Base-by-base conservation (phyloP, 164 flowering plant genomes). In the Annona squamosa region DNA sequence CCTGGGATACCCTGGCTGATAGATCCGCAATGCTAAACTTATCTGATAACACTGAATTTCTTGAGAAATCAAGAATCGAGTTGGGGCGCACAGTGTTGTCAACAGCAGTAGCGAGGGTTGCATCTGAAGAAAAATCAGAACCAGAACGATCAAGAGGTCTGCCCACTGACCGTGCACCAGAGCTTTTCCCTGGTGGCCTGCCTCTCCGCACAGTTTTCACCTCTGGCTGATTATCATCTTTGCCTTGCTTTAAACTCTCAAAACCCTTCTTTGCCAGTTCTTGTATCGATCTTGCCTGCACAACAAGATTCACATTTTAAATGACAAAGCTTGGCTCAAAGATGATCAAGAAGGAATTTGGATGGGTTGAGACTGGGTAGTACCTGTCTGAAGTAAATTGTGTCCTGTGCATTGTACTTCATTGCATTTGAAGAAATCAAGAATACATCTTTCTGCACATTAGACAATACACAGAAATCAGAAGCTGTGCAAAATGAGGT, bases 341-440 rank as follows among this genome's bases (percentile, higher is more conserved):
- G 2, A 68, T 68, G 56, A 37, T 18, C 18, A 19, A 61, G 52
- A 45, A 2, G 10, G 7, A 44, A 67, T 64, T 2, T 5, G 16
- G 10, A 41, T 41, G 46, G 12, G 13, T 10, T 44, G 17, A 67
- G 44, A 46, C 17, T 19, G 3, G 63, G 17, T 13, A 46, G 59
- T 81, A 95, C 98, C 99, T 95, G 97, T 62, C 95, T 88, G 70
- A 86, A 91, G 80, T 89, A 95, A 61, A 95, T 80, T 7, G 99
- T 95, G 77, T 91, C 94, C 7, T 92, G 81, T 65, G 98, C 74
- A 85, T 95, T 95, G 76, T 95, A 95, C 77, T 85, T 84, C 99
- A 92, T 92, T 67, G 98, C 99, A 82, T 95, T 95, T 68, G 96
- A 81, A 77, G 93, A 88, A 69, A 95, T 91, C 75, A 92, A 81